Evolutionary conservation across 176 grass and related monocot species (phyloP), one percentile per base, ranked within the genome.

Genomic region (Elymus sibiricus): DNA sequence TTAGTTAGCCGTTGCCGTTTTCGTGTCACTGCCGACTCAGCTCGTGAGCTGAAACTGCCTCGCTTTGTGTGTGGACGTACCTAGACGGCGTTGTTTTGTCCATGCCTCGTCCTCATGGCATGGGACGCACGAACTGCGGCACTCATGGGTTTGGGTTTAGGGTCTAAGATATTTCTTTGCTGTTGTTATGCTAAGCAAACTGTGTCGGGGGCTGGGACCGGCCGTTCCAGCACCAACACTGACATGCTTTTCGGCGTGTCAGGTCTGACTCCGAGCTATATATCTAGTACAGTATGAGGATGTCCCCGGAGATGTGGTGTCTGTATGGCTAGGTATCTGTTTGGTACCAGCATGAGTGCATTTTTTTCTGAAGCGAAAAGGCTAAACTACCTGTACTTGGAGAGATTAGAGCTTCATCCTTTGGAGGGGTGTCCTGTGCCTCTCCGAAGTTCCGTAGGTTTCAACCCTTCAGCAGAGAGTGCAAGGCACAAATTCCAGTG

Each of bases 11-110:
- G 28, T 29, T 25, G 74, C 89, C 29, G 46, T 26, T 75, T 56
- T 31, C 25, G 76, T 40, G 80, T 90, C 89, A 90, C 28, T 49
- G 89, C 89, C 75, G 89, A 91, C 80, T 87, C 85, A 65, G 81
- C 85, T 31, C 72, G 21, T 35, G 31, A n/a, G 62, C 63, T 9
- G 3, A n/a, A 9, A 8, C 49, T 22, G 40, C 19, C 51, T 7
- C 16, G 55, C 38, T 35, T 74, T 86, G 13, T 25, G 46, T 5
- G 25, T 11, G 17, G 40, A 46, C 40, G 17, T 59, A 27, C 70
- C 27, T 83, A 47, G 75, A 43, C 40, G 37, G 3, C n/a, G 6
- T 12, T 76, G 27, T 17, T 49, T 34, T 11, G 35, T 11, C 58
- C 29, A 7, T 15, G 74, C 55, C 77, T 77, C 78, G 47, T 24